Base-by-base conservation (phyloP, 176 grass and related monocot species). In the Cocos nucifera region DNA sequence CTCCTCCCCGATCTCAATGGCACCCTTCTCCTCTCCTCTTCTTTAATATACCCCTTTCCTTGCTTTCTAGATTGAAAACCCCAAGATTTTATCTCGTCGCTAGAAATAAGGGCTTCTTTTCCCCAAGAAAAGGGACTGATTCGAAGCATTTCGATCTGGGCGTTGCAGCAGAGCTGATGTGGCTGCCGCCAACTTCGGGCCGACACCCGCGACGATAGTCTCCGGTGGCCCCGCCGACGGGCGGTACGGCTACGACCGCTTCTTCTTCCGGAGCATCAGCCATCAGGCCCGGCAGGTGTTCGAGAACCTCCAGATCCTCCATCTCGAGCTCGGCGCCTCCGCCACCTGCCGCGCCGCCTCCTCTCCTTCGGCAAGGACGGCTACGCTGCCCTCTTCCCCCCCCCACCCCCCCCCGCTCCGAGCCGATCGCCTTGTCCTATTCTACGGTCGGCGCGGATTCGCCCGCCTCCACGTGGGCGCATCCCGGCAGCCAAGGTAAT, bases 331-430 rank as follows among this genome's bases (percentile, higher is more conserved):
- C 18, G 54, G 73, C 4, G 57, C 77, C 39, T 4, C 17, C 24
- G 39, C 20, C 29, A 61, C 53, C 32, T 30, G 22, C 6, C 65
- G 26, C 4, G 18, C 8, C 22, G 67, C 27, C 8, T 65, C 63
- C 55, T 86, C 15, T 86, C 82, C 4, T 90, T 90, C 76, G 87
- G 82, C 22, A 9, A 79, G 54, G 82, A 90, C 69, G 82, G 77
- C 17, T 90, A 82, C 58, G 44, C 70, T 50, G 53, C 62, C 19
- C 60, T 89, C 48, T 64, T 21, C 85, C 20, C 51, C 75, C 15
- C 78, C 56, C 32, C 59, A 61, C 85, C 20, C 51, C 75, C 15
- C 78, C 56, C 32, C 59, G 65, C 1, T 53, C 67, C 15, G 72
- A 73, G 16, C 51, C 32, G 71, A 58, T 55, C 60, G 44, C 27